Base-by-base conservation (phyloP, 768 basidiomycete species). In the Tephrocybe rancida region DNA sequence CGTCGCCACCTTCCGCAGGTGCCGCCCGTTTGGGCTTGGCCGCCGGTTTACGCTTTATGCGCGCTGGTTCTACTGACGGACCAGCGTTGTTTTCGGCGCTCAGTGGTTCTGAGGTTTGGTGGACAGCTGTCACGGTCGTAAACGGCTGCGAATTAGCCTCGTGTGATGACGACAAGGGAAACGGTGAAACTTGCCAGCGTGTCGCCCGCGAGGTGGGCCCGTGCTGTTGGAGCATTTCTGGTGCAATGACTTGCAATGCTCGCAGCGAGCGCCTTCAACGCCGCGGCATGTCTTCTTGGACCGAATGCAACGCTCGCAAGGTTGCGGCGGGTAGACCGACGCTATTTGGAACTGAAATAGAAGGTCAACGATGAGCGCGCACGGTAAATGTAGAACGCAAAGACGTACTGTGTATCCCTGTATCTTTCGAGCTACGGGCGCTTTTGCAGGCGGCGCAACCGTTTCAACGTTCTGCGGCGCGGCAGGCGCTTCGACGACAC, bases 221-320 rank as follows among this genome's bases (percentile, higher is more conserved):
- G 71, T 73, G 63, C 70, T 73, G 57, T 78, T 78, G 21, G 75
- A 74, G 60, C 77, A 78, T 63, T 74, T 75, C 61, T 77, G 75
- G 60, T 77, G 76, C 49, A 77, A 67, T 54, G 67, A 64, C 61
- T 77, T 78, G 66, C 77, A 78, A 58, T 77, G 67, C 53, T 77
- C 75, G 59, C 77, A 78, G 45, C 77, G 75, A 60, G 71, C 68
- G 42, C 75, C 74, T 26, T 72, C 67, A 21, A 74, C 63, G 18
- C 77, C 77, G 57, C 68, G 73, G 60, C 77, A 78, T 5, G 67
- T 70, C 61, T 71, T 74, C 42, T 69, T 71, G 18, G 73, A 71
- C 56, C 75, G 73, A 58, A 72, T 64, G 54, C 77, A 78, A 44
- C 77, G 73, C 50, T 78, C 77, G 57, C 77, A 78, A 14, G 75